Percentiles rank a stretch among this genome's conserved stretches.
Conservation (phyloP, 768 basidiomycete species). For the Leucocoprinus birnbaumii region DNA sequence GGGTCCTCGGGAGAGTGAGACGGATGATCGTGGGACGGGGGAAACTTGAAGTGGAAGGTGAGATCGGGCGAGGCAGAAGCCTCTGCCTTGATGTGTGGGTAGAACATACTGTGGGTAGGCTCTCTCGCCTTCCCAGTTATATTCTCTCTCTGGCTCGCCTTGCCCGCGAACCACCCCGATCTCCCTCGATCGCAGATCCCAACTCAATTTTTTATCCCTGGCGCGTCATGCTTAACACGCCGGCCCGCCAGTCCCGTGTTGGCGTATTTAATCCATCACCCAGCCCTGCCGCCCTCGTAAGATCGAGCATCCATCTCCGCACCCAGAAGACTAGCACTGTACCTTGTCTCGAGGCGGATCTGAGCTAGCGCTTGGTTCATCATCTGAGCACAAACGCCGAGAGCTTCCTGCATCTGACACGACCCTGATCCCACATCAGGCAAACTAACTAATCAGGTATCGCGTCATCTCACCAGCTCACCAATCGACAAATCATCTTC, state of each 20-base stretch:
- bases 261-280: background rate
- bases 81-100: conserved; percentile 38
- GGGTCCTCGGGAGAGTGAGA: conserved; percentile 29
- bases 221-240: background rate
- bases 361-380: no score
- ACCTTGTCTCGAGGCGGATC: background rate
- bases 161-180: conserved; percentile 6
- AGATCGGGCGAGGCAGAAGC: conserved; percentile 42
- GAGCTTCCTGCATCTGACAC: background rate
- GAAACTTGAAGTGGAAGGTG: conserved; percentile 35
- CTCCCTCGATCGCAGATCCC: conserved; percentile 8
- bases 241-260: conserved; percentile 1
- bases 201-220: conserved; percentile 8
- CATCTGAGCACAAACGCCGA: no score
- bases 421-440: background rate
- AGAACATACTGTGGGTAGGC: conserved; percentile 6
- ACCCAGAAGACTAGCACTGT: no score
- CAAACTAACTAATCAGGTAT: background rate
- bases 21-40: conserved; percentile 22
- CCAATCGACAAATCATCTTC: background rate
- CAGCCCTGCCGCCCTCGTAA: background rate
- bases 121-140: background rate
- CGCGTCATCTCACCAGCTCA: background rate
- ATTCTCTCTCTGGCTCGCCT: conserved; percentile 8
- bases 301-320: conserved; percentile 2